Conservation (phyloP, 176 grass and related monocot species). For the Triticum turgidum region DNA sequence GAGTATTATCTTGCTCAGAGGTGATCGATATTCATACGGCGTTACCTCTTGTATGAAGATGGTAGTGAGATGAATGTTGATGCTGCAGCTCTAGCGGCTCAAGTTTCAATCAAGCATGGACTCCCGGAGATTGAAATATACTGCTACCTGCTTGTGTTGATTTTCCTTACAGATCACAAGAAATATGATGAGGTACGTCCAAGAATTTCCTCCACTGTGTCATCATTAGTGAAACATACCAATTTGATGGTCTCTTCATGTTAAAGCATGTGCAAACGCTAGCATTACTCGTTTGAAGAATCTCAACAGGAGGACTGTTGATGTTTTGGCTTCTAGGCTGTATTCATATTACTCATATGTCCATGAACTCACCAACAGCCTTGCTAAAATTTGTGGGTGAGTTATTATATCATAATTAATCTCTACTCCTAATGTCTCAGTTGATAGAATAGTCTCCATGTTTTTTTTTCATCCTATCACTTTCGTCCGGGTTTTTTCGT, state of each 20-base stretch:
- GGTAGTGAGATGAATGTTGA: slow-evolving; percentile 81
- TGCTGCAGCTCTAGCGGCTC: slow-evolving; percentile 25
- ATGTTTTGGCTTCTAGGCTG: slow-evolving; percentile 68
- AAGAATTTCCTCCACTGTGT: background rate
- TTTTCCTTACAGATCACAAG: slow-evolving; percentile 75
- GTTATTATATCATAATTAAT: slow-evolving; percentile 12
- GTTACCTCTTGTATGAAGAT: slow-evolving; percentile 50
- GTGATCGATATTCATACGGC: no score
- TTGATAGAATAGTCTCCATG: no score
- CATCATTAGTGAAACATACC: background rate
- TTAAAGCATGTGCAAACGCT: slow-evolving; percentile 71
- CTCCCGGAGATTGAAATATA: slow-evolving; percentile 82
- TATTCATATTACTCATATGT: slow-evolving; percentile 73
- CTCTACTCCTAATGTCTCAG: no score
- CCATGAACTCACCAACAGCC: slow-evolving; percentile 73
- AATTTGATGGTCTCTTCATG: slow-evolving; percentile 31
- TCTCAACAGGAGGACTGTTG: slow-evolving; percentile 87
- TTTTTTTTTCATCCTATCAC: no score
- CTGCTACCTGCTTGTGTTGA: slow-evolving; percentile 77
- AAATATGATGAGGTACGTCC: slow-evolving; percentile 59
- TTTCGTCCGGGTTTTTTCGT: no score
- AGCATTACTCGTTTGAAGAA: slow-evolving; percentile 75
- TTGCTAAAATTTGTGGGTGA: slow-evolving; percentile 82
- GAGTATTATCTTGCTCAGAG: no score
- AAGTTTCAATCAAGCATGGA: slow-evolving; percentile 56